These are phyloP conservation scores for Rhodotorula paludigena DNA, from an alignment of 768 basidiomycete genomes.

Conservation along the genomic window DNA sequence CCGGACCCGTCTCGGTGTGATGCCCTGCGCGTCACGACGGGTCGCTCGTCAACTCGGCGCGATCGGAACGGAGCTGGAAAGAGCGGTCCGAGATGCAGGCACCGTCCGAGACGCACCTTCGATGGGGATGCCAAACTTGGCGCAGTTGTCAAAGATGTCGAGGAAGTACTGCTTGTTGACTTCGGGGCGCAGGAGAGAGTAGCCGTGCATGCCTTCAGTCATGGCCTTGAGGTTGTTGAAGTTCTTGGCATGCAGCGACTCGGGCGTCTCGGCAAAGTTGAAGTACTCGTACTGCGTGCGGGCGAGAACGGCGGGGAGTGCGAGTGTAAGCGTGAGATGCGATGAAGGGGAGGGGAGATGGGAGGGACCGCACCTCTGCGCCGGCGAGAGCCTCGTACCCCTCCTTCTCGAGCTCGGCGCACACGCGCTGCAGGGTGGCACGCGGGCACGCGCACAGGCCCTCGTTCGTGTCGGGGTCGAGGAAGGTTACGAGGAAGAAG, in stretches of 20 bases:
- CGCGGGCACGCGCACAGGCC: slow-evolving; percentile 79
- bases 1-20: slow-evolving; percentile 74
- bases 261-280: slow-evolving; percentile 64
- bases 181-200: slow-evolving; percentile 63
- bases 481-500: slow-evolving; percentile 86
- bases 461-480: slow-evolving; percentile 75
- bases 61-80: background rate
- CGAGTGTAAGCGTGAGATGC: background rate
- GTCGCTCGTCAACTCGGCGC: background rate
- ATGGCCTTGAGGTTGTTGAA: slow-evolving; percentile 70
- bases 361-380: slow-evolving; percentile 24
- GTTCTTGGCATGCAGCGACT: slow-evolving; percentile 68
- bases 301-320: background rate
- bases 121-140: slow-evolving; percentile 68
- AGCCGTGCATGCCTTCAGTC: slow-evolving; percentile 94
- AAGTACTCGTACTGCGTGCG: slow-evolving; percentile 67
- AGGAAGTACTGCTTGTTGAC: slow-evolving; percentile 84
- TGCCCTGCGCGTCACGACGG: slow-evolving; percentile 7
- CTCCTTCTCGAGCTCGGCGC: slow-evolving; percentile 53
- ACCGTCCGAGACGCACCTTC: slow-evolving; percentile 66
- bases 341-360: background rate
- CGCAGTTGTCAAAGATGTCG: slow-evolving; percentile 71
- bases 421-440: slow-evolving; percentile 63
- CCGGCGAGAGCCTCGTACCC: slow-evolving; percentile 56
- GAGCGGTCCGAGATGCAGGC: background rate